A percentile compares a stretch with the other conserved stretches of the same genome.
These are phyloP conservation scores for Xylariomycetidae sp. DNA, from an alignment of 2,329 filamentous ascomycete species.

Conservation along the genomic window DNA sequence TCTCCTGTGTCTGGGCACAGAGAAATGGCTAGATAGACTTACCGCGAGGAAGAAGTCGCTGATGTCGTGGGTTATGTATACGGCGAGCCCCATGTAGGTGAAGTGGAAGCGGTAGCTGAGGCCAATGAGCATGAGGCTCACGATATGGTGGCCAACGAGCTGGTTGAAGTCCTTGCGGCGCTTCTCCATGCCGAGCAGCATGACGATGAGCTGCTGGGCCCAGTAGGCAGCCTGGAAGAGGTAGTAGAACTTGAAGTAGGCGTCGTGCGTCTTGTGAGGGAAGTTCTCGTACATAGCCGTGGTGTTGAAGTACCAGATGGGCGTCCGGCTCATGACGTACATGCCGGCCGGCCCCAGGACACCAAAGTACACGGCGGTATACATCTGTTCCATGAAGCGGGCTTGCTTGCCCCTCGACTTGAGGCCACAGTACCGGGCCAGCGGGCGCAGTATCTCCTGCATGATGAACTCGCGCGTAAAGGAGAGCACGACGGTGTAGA, in stretches of 20 bases:
- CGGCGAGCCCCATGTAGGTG: slow-evolving; percentile 87
- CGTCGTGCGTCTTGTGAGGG: slow-evolving; percentile 78
- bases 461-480: slow-evolving; percentile 96
- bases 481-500: slow-evolving; percentile 84
- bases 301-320: slow-evolving; percentile 95
- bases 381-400: slow-evolving; percentile 94
- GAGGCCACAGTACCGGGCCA: slow-evolving; percentile 67
- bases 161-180: slow-evolving; percentile 94
- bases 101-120: slow-evolving; percentile 95
- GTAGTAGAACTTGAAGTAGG: slow-evolving; percentile 90
- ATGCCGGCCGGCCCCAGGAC: slow-evolving; percentile 78
- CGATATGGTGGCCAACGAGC: slow-evolving; percentile 85
- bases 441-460: slow-evolving; percentile 78
- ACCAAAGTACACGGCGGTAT: slow-evolving; percentile 87
- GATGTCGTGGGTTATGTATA: slow-evolving; percentile 93
- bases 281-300: slow-evolving; percentile 84
- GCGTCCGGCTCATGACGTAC: slow-evolving; percentile 87
- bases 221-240: slow-evolving; percentile 92
- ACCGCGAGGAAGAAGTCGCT: slow-evolving; percentile 94
- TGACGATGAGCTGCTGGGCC: slow-evolving; percentile 88
- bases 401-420: slow-evolving; percentile 71
- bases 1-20: too few relatives aligned
- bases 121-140: slow-evolving; percentile 77
- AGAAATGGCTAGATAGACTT: too few relatives aligned
- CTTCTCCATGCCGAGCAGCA: slow-evolving; percentile 84